Evolutionary conservation across 345 rosid species (phyloP), one percentile per base, ranked within the genome.

Genomic region (Mallotus nudiflorus): DNA sequence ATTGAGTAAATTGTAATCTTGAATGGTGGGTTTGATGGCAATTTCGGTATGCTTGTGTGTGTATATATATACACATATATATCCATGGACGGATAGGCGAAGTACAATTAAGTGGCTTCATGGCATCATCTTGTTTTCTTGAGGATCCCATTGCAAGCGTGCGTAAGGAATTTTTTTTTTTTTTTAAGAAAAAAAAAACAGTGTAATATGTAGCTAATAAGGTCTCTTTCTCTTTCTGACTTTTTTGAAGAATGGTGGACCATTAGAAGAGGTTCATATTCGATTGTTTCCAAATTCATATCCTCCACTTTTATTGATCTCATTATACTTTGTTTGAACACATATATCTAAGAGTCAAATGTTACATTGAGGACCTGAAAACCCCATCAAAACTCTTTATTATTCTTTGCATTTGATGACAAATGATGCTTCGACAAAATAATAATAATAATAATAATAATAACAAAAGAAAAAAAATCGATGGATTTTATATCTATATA

Each of bases 261-360:
- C 83, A 80, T 80, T 46, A 29, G 46, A 65, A 50, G 71, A 67
- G 22, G 53, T 46, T 16, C 62, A 20, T 35, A 28, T 44, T n/a
- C 31, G 29, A 46, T 28, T 18, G 14, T 52, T 18, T 63, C 37
- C 31, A 11, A 5, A 6, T 10, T 52, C 52, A 6, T 33, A 33
- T 3, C 37, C 37, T 27, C 74, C 40, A 66, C 75, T 73, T 69
- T 55, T 49, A 15, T 69, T 13, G 19, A 25, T 46, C 64, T 62
- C 84, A 80, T 81, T 54, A 83, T 83, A 63, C 65, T 39, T 61
- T 1, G 77, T 67, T 83, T 83, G 82, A 80, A 83, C 67, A 69
- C 80, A 61, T 40, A 75, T 52, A 27, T 66, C 59, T 69, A 67
- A 73, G 76, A 77, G 82, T 83, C 86, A 83, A 80, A 72, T 69